Evolutionary conservation across 768 basidiomycete genomes (phyloP), one percentile per base, ranked within the genome.

Genomic region (Lactarius vividus): DNA sequence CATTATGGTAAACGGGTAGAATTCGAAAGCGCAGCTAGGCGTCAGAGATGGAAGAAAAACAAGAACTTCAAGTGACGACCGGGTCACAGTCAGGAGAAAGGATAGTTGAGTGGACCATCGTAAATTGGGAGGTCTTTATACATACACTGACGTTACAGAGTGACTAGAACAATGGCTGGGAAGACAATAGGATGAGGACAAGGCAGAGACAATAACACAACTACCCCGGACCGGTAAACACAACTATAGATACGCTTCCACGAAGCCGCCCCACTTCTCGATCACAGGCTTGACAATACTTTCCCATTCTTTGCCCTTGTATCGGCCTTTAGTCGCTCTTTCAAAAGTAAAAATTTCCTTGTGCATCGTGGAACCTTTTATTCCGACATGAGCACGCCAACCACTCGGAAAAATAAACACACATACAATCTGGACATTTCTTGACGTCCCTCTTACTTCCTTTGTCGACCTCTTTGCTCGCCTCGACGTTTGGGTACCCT

Each of bases 301-400:
- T 61, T 91, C 88, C 88, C 88, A 93, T 75, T 93, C 92, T 67
- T 79, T 84, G 8, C 85, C 86, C 65, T 83, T 80, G 71, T 85
- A 83, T 37, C 64, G 73, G 0, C 89, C 89, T 10, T 72, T 74
- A 44, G 73, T 77, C 59, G 85, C 81, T 53, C 86, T 82, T 52
- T 76, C 76, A 71, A 94, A 91, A 44, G 88, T 77, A 73, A 94
- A 94, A 20, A 94, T 91, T 72, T 94, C 92, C 71, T 84, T 85
- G 74, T 94, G 92, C 31, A 82, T 71, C 10, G 71, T 77, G 18
- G 86, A 86, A 69, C 86, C 85, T 87, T 57, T 62, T 18, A n/a
- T 40, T 42, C n/a, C 3, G 42, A 64, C 29, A 46, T 46, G 49
- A 46, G 31, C 52, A 15, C 44, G 31, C 33, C 56, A 18, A 33